Base-by-base conservation (phyloP, 352 stramenopile species). In the Phytophthora hibernalis region DNA sequence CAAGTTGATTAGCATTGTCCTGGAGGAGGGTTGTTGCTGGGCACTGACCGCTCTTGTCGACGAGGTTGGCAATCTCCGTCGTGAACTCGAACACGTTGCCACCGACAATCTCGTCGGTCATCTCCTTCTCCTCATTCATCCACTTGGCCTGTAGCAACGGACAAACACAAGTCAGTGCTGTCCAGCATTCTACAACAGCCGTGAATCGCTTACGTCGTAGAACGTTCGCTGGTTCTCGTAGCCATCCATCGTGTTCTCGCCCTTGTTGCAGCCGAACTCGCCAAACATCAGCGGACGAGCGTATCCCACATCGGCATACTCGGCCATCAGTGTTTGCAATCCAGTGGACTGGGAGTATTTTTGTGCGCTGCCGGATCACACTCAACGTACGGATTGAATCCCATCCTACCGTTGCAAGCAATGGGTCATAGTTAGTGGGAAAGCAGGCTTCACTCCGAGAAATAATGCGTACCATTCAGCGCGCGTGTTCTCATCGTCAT, bases 21-120 rank as follows among this genome's bases (percentile, higher is more conserved):
- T 35, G 20, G 22, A 18, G 11, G 10, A 24, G 18, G 7, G 18
- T 44, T 44, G 11, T 43, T 22, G 40, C 10, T 16, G 13, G 6
- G 6, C 16, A 54, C 59, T 12, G 55, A 84, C 63, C 59, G 30
- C 62, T 71, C 30, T 55, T 79, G 12, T 65, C 47, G 5, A 70
- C 70, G 21, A 89, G 59, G 48, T 95, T 92, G 54, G 74, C 68
- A 31, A 87, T 66, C 52, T 91, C 83, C 5, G 82, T 89, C 9
- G 74, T 71, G 65, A 91, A 93, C 69, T 93, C 85, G 44, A 93
- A 93, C 26, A 90, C 83, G 64, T 90, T 91, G 43, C 83, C 83
- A 16, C 85, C 83, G 1, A 91, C 72, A 44, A 93, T 79, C 38
- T 89, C 76, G 15, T 63, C 47, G 0, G 69, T 90, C 85, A 93